A percentile compares a stretch with the other conserved stretches of the same genome.
Conservation (phyloP, 495 filamentous ascomycete species). For the Aspergillus coremiiformis region DNA sequence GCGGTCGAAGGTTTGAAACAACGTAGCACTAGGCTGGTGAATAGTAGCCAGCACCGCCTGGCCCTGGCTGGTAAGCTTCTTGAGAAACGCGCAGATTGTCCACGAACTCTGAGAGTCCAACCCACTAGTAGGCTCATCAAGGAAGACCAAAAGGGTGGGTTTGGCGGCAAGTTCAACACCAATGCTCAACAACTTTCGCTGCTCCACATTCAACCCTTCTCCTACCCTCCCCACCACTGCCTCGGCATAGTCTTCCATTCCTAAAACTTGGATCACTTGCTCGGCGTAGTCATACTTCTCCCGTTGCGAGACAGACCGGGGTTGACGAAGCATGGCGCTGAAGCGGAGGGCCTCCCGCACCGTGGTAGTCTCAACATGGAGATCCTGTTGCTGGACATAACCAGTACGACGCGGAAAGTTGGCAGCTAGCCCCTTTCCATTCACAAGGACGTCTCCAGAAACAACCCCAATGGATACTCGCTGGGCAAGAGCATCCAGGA, state of each 20-base stretch:
- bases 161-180: slow-evolving; percentile 86
- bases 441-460: slow-evolving; percentile 44
- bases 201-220: slow-evolving; percentile 79
- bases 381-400: slow-evolving; percentile 89
- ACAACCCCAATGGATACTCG: slow-evolving; percentile 44
- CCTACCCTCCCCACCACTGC: slow-evolving; percentile 34
- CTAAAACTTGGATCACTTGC: slow-evolving; percentile 40
- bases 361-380: slow-evolving; percentile 78
- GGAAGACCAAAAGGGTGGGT: slow-evolving; percentile 75
- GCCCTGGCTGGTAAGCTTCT: slow-evolving; percentile 74
- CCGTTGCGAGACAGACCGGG: slow-evolving; percentile 31
- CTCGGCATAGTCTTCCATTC: slow-evolving; percentile 38
- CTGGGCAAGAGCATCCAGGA: slow-evolving; percentile 52
- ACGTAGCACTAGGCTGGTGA: slow-evolving; percentile 82
- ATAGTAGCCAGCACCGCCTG: slow-evolving; percentile 89
- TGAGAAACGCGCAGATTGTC: slow-evolving; percentile 70
- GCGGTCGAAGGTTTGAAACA: slow-evolving; percentile 88
- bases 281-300: slow-evolving; percentile 45
- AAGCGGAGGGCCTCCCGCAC: slow-evolving; percentile 80
- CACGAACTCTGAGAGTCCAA: slow-evolving; percentile 81
- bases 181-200: slow-evolving; percentile 80
- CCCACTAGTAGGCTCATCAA: slow-evolving; percentile 87
- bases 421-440: slow-evolving; percentile 46
- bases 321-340: slow-evolving; percentile 77
- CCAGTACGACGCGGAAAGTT: slow-evolving; percentile 89